These are phyloP conservation scores for Parsonsia alboflavescens DNA, from an alignment of 257 asterid species.

Conservation along the genomic window DNA sequence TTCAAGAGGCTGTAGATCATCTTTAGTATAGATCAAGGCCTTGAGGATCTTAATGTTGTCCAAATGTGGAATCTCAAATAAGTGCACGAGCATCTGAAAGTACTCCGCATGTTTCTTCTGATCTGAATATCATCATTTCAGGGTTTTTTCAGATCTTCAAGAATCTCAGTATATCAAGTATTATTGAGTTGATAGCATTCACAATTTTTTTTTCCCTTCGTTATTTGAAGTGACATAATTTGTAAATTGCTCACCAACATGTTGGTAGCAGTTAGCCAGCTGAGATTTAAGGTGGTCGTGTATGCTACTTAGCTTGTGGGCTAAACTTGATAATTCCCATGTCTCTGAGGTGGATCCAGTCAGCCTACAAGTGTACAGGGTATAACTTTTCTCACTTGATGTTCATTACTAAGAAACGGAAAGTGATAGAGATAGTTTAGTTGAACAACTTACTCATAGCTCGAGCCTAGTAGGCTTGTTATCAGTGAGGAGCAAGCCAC, in stretches of 20 bases:
- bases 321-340: constrained; percentile 68
- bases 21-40: constrained; percentile 48
- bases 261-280: constrained; percentile 45
- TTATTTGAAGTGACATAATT: neutral
- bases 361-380: constrained; percentile 31
- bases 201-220: neutral
- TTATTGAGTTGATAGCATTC: neutral
- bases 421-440: neutral
- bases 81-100: constrained; percentile 43
- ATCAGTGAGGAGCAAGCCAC: constrained; percentile 64
- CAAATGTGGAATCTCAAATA: constrained; percentile 48
- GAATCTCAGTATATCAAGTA: neutral
- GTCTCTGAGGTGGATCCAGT: constrained; percentile 45
- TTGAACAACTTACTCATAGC: constrained; percentile 39
- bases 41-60: constrained; percentile 65
- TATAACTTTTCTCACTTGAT: neutral
- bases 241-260: constrained; percentile 36
- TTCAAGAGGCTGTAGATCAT: constrained; percentile 51
- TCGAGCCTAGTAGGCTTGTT: constrained; percentile 41
- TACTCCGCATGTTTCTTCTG: constrained; percentile 54
- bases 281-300: constrained; percentile 51
- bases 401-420: neutral
- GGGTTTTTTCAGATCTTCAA: constrained; percentile 6
- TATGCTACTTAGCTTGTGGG: constrained; percentile 46
- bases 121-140: constrained; percentile 30